These are phyloP conservation scores for Penicillium parvum DNA, from an alignment of 495 filamentous ascomycete genomes.

Conservation along the genomic window DNA sequence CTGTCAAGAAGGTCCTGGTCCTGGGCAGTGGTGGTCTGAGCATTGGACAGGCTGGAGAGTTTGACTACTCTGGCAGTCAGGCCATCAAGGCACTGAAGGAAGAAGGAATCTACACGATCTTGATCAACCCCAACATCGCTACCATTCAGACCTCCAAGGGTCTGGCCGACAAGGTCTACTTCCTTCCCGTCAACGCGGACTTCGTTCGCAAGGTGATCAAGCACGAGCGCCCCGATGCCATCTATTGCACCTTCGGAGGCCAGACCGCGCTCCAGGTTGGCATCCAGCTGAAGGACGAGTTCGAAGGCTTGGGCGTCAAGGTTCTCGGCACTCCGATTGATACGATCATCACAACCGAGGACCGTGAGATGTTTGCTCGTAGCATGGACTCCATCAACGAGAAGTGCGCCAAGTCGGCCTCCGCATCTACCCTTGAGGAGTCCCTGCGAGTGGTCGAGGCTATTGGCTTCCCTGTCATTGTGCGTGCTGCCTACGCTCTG, in stretches of 20 bases:
- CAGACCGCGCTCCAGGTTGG: conserved; percentile 94
- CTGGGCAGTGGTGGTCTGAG: conserved; percentile 93
- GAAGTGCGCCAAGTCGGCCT: conserved; percentile 96
- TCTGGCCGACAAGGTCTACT: conserved; percentile 97
- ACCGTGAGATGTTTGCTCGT: conserved; percentile 92
- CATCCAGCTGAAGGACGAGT: conserved; percentile 95
- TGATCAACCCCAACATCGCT: conserved; percentile 98
- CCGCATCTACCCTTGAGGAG: conserved; percentile 81
- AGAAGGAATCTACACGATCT: conserved; percentile 88
- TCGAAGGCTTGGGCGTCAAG: conserved; percentile 81
- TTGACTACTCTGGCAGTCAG: conserved; percentile 93
- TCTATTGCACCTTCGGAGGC: conserved; percentile 95
- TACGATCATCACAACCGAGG: conserved; percentile 97
- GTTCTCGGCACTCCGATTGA: conserved; percentile 96
- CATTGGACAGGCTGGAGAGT: conserved; percentile 98
- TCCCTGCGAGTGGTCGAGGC: conserved; percentile 76
- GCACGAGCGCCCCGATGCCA: conserved; percentile 90
- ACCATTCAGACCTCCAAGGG: conserved; percentile 97
- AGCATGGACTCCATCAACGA: conserved; percentile 98
- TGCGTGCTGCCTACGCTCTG: conserved; percentile 92
- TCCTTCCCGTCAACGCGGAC: conserved; percentile 91
- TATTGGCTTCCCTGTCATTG: conserved; percentile 95
- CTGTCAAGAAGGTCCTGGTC: conserved; percentile 94
- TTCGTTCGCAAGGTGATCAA: conserved; percentile 97
- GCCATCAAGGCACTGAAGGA: conserved; percentile 96